phyloP scores from a whole-genome alignment of 139 green algal genomes.

The Chlorella sorokiniana region DNA sequence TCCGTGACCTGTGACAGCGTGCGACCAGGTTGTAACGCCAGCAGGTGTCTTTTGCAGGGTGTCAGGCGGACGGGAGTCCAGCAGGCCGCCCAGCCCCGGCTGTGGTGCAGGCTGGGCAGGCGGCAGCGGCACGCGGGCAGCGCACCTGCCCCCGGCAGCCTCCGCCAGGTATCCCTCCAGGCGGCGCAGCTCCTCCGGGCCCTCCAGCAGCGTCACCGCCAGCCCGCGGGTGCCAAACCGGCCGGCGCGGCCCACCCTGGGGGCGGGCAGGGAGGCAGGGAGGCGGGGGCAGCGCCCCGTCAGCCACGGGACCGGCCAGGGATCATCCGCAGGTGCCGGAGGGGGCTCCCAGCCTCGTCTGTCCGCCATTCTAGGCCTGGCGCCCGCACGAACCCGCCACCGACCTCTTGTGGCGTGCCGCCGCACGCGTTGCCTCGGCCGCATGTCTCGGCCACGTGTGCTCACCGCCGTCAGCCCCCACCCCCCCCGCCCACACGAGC shows the following conservation, averaged over 20 bases:
- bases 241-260: slow-evolving; percentile 75
- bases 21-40: background rate
- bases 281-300: background rate
- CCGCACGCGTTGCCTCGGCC: too few species aligned
- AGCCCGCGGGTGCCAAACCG: slow-evolving; percentile 79
- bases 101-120: background rate
- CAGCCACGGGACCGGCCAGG: background rate
- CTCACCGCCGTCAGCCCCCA: background rate
- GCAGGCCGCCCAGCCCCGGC: background rate
- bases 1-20: background rate
- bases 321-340: too few species aligned
- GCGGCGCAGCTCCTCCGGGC: background rate
- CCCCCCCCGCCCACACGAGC: background rate
- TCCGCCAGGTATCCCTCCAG: slow-evolving; percentile 22
- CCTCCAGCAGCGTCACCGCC: slow-evolving; percentile 60
- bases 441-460: background rate
- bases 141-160: slow-evolving; percentile 11
- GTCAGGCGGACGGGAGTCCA: too few species aligned
- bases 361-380: too few species aligned
- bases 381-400: too few species aligned
- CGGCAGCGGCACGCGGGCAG: background rate
- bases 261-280: background rate
- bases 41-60: background rate
- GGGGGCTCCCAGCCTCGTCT: too few species aligned
- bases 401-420: too few species aligned